Conservation (phyloP, 805 yeast species). For the Millerozyma acaciae region DNA sequence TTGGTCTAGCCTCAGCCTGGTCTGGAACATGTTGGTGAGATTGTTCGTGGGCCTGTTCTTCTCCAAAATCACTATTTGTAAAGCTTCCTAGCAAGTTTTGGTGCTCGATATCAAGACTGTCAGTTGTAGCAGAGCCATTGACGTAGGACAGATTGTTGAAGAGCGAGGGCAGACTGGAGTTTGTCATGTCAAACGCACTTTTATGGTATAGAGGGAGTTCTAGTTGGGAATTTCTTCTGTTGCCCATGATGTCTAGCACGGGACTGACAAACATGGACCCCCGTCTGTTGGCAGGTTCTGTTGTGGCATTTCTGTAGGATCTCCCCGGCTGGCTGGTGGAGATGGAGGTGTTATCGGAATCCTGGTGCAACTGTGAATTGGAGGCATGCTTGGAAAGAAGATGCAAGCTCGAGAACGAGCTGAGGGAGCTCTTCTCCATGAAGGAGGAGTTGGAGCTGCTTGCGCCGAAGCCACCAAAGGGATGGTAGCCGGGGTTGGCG, state of each 20-base stretch:
- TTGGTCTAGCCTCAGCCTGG: not conserved
- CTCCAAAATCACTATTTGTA: not conserved
- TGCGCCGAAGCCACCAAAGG: slow-evolving; percentile 9
- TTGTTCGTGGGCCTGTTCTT: not conserved
- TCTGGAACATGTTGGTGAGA: not conserved
- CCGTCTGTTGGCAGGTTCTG: slow-evolving; percentile 20
- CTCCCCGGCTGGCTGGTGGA: slow-evolving; percentile 19
- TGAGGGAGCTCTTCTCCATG: slow-evolving; percentile 15
- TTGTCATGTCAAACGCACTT: not conserved
- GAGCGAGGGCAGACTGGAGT: not conserved
- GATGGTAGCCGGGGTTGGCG: slow-evolving; percentile 10
- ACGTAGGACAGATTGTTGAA: not conserved
- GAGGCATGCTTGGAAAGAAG: slow-evolving; percentile 12
- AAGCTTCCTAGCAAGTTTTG: not conserved
- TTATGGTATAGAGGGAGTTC: slow-evolving; percentile 15
- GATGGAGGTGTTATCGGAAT: slow-evolving; percentile 7
- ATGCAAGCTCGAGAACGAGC: slow-evolving; percentile 12
- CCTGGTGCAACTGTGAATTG: slow-evolving; percentile 5
- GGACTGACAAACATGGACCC: slow-evolving; percentile 53
- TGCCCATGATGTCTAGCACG: slow-evolving; percentile 35
- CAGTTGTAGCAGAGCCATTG: not conserved
- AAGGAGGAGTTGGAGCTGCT: slow-evolving; percentile 19
- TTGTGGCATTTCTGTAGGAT: slow-evolving; percentile 25
- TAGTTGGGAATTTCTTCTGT: slow-evolving; percentile 10
- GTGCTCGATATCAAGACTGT: not conserved